phyloP scores from a whole-genome alignment of 2,329 filamentous ascomycete genomes.

The Exophiala sp. region DNA sequence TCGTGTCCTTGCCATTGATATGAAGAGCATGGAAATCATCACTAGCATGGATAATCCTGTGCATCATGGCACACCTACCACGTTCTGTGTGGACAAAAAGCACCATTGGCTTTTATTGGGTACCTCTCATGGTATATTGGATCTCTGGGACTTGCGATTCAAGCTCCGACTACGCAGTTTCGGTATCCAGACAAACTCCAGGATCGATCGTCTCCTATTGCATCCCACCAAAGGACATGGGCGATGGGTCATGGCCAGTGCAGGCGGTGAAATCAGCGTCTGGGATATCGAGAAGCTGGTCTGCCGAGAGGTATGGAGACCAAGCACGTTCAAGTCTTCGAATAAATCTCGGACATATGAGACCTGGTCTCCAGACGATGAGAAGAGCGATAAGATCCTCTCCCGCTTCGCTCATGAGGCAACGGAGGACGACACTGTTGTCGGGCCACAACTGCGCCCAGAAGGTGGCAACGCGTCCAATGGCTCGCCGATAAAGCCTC shows the following conservation, averaged over 20 bases:
- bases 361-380: conserved; percentile 85
- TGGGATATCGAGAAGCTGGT: conserved; percentile 92
- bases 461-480: neutral
- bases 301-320: conserved; percentile 83
- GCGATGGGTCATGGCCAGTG: conserved; percentile 82
- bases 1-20: conserved; percentile 76
- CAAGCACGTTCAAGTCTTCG: conserved; percentile 28
- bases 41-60: conserved; percentile 82
- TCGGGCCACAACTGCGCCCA: conserved; percentile 1
- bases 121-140: conserved; percentile 86
- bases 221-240: conserved; percentile 76
- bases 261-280: conserved; percentile 86
- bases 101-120: conserved; percentile 88
- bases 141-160: conserved; percentile 97
- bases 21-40: conserved; percentile 78
- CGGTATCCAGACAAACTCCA: conserved; percentile 78
- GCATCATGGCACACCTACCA: conserved; percentile 86
- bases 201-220: conserved; percentile 59
- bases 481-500: conserved; percentile 11
- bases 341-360: conserved; percentile 61
- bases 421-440: conserved; percentile 14
- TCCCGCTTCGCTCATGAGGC: conserved; percentile 67
- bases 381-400: conserved; percentile 81
- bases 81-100: conserved; percentile 81
- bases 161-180: conserved; percentile 80